Evolutionary conservation across 2,329 filamentous ascomycete genomes (phyloP), one percentile per base, ranked within the genome.

Genomic region (Botryosphaeria dothidea): DNA sequence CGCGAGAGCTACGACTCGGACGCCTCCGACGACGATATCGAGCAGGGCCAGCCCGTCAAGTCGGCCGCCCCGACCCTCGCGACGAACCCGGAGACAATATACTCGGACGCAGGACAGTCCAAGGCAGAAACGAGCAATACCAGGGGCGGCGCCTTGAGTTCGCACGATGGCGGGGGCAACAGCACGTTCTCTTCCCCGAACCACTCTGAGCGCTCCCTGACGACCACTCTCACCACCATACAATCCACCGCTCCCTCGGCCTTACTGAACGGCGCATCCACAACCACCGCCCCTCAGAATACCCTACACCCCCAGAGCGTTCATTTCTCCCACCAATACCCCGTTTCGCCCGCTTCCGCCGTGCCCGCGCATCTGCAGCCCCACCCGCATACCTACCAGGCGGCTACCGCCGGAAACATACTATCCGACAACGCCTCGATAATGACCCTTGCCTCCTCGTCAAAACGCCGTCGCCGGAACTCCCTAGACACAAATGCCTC

Each of bases 401-500:
- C 85, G n/a, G 91, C 91, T 1, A 94, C 90, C 0, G 91, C 92
- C 61, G 93, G 93, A 77, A 92, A 92, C 71, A 84, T 94, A 5
- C 81, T 94, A 36, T 92, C 90, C 1, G 92, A 96, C 75, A 92
- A 96, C 74, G 92, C 92, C 23, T 94, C 91, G 27, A 93, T 96
- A 69, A 80, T 96, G 66, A 96, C 92, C 0, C 83, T 96, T 15
- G 92, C 92, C 2, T 94, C 91, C 3, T 93, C 91, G 0, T 92
- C 90, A 68, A 92, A 94, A 79, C 87, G 90, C 41, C 86, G 89
- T 29, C 88, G 92, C 38, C 86, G 92, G 56, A 86, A 91, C 66
- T 93, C 91, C 31, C 88, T 94, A 78, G 92, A 95, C 75, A 95
- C 92, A 0, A 91, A 95, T 74, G 92, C 92, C 4, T 94, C 91